A percentile compares a stretch with the other conserved stretches of the same genome.
These are phyloP conservation scores for Medicago truncatula DNA, from an alignment of 306 rosid species.

Conservation along the genomic window DNA sequence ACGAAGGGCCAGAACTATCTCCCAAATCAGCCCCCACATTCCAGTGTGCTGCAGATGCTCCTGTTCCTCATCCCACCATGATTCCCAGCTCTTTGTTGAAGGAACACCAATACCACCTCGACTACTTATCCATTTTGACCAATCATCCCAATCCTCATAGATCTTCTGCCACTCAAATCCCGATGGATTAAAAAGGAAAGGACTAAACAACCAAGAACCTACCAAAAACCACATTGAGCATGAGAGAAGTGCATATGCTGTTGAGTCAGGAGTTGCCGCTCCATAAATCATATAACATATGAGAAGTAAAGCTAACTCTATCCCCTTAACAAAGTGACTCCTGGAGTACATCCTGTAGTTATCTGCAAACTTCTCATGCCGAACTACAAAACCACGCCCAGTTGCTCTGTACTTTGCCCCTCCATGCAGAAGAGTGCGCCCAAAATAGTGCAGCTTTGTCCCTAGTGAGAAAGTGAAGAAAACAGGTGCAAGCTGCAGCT, in stretches of 20 bases:
- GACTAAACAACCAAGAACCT: conserved; percentile 80
- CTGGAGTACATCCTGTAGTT: conserved; percentile 92
- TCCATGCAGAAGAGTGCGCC: conserved; percentile 93
- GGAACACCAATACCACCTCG: conserved; percentile 98
- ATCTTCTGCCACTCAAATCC: conserved; percentile 99
- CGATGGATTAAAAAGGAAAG: conserved; percentile 94
- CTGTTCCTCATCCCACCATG: conserved; percentile 99
- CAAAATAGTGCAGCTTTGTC: conserved; percentile 83
- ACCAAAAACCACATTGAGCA: conserved; percentile 92
- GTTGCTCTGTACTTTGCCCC: conserved; percentile 99
- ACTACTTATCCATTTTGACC: conserved; percentile 90
- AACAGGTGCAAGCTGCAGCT: conserved; percentile 89
- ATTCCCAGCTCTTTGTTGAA: conserved; percentile 94
- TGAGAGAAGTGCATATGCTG: conserved; percentile 57
- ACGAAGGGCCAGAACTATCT: conserved; percentile 77
- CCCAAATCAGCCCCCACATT: conserved; percentile 73
- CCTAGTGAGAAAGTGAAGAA: conserved; percentile 97
- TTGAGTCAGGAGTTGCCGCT: conserved; percentile 49
- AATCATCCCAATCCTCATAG: conserved; percentile 97
- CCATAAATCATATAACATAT: conserved; percentile 76
- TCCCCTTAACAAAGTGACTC: conserved; percentile 91
- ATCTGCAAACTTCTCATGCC: conserved; percentile 92
- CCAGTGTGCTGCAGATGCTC: conserved; percentile 89
- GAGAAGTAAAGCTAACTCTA: conserved; percentile 81
- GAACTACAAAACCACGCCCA: conserved; percentile 98